Evolutionary conservation across 768 basidiomycete genomes (phyloP).

Genomic region (Lactarius hengduanensis): DNA sequence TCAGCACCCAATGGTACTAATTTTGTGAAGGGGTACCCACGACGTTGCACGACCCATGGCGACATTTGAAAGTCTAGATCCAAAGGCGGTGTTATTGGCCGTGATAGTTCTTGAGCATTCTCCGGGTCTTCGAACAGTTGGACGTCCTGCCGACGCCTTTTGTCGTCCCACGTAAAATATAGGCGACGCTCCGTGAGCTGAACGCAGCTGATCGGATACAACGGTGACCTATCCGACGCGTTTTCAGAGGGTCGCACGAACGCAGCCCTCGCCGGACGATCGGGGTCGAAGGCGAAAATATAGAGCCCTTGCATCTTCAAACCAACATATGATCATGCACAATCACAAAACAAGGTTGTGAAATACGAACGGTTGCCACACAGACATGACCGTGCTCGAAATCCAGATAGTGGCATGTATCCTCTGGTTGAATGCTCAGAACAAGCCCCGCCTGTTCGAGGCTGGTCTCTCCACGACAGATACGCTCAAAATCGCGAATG

Average conservation of each 20-base stretch:
- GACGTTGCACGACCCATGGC: not conserved
- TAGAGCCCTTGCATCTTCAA: constrained; percentile 9
- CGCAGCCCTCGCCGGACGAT: not conserved
- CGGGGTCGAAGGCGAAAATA: constrained; percentile 7
- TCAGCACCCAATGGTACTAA: not conserved
- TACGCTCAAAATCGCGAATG: constrained; percentile 36
- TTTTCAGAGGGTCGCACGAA: not conserved
- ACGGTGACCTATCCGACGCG: not conserved
- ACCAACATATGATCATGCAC: not conserved
- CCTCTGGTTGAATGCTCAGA: not conserved
- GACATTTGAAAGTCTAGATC: not conserved
- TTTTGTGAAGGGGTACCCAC: not conserved
- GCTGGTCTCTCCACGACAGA: constrained; percentile 21
- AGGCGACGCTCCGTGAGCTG: not conserved
- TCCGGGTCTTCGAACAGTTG: constrained; percentile 8
- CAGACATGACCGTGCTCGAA: constrained; percentile 13
- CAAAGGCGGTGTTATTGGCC: not conserved
- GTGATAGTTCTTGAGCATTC: not conserved
- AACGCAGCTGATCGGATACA: not conserved
- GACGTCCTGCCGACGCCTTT: constrained; percentile 9
- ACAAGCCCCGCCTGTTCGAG: not conserved
- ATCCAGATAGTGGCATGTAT: not conserved
- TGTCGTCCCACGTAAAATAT: constrained; percentile 26
- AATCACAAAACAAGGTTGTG: not conserved
- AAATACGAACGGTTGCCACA: constrained; percentile 17